Base-by-base conservation (phyloP, 805 yeast species). In the Schizosaccharomyces octosporus region DNA sequence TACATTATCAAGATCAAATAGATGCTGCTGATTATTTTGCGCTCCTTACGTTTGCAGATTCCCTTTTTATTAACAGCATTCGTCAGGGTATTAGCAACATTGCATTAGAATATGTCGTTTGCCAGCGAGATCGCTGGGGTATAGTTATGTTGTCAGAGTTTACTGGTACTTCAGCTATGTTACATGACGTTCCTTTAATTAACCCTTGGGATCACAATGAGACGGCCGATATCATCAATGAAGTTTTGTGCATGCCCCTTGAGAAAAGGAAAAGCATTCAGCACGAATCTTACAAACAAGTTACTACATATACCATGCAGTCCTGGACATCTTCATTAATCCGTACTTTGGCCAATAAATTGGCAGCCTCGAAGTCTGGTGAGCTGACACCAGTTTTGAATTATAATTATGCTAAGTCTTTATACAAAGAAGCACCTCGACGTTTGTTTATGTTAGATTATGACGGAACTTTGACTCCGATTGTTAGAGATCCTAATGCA, bases 171-270 rank as follows among this genome's bases (percentile, higher is more conserved):
- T 86, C 95, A 0, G 71, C 70, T 43, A 61, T 66, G 17, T 64
- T 75, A 24, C 63, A 66, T 11, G 76, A 72, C 31, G 74, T 75
- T n/a, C 77, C 86, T 60, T 79, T 84, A 65, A 93, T 93, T 43
- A 93, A 93, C 67, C 99, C 99, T 6, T 93, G 97, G 95, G 97
- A 93, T 72, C 78, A 94, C 0, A 90, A 87, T 31, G 95, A 95
- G 1, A 90, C 90, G 45, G 90, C 98, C 1, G 84, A 81, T 67
- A 79, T 88, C 5, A 84, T 94, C 62, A 76, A 88, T 69, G 81
- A 79, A 60, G 79, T 88, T 60, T 76, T 93, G 24, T 66, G 70
- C 27, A 76, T 85, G 80, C 67, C 80, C 1, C 70, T 71, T 2
- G 77, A 73, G 7, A 75, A 76, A 13, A 80, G 78, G 64, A 65